A percentile compares a stretch with the other conserved stretches of the same genome.
Conservation (phyloP, 768 basidiomycete species). For the Clavulina sp. region DNA sequence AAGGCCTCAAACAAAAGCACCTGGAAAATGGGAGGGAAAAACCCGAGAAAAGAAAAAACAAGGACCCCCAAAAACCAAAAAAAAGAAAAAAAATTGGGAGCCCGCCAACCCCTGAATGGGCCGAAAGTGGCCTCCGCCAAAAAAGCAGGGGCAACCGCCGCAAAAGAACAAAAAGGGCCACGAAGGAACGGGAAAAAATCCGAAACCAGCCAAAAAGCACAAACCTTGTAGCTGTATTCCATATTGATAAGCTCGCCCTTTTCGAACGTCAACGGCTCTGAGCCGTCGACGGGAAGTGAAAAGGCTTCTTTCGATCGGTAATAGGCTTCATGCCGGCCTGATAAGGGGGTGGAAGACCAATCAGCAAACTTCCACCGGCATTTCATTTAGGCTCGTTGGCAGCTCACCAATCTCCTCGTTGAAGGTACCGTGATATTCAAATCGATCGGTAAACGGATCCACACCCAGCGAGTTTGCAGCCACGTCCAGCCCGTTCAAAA, state of each 20-base stretch:
- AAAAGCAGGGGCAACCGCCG: constrained; percentile 44
- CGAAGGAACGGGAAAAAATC: background rate
- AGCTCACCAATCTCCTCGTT: constrained; percentile 25
- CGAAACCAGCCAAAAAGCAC: constrained; percentile 2
- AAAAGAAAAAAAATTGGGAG: constrained; percentile 51
- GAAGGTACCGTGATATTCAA: constrained; percentile 50
- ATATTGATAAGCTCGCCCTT: constrained; percentile 67
- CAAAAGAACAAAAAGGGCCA: constrained; percentile 46
- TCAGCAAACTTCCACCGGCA: background rate
- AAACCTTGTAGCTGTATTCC: constrained; percentile 77
- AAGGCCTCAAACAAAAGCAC: too few relatives aligned
- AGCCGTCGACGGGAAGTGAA: constrained; percentile 23
- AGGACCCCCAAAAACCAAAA: constrained; percentile 44
- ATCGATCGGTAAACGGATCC: constrained; percentile 35
- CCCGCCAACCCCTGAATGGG: constrained; percentile 73
- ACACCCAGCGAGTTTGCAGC: constrained; percentile 55
- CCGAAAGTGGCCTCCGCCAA: constrained; percentile 66
- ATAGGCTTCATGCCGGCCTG: constrained; percentile 74
- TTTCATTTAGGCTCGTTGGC: too few relatives aligned
- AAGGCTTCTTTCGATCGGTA: constrained; percentile 54
- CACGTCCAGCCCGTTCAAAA: constrained; percentile 67
- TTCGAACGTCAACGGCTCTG: constrained; percentile 29
- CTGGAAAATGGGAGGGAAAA: too few relatives aligned
- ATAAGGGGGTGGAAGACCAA: background rate
- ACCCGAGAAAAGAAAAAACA: too few relatives aligned